phyloP scores from a whole-genome alignment of 768 basidiomycete species.

The Calocera cornea region DNA sequence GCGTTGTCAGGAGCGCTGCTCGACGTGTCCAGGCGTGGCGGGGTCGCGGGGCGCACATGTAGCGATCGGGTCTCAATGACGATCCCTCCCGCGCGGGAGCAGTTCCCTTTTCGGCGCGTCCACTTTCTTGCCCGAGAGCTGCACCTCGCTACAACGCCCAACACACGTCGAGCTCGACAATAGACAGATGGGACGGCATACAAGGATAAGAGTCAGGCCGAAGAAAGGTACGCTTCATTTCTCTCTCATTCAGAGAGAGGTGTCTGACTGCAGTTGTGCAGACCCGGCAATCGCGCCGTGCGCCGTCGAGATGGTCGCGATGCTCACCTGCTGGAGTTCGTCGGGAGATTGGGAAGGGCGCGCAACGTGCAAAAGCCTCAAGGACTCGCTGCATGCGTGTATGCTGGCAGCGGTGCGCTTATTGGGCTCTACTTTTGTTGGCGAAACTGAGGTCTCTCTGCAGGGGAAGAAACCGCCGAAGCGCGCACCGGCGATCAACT shows the following conservation, averaged over 20 bases:
- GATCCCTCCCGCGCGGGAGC: neutral
- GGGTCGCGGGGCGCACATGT: neutral
- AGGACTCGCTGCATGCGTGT: conserved; percentile 56
- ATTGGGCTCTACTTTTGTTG: conserved; percentile 3
- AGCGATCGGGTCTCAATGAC: neutral
- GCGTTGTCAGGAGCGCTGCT: neutral
- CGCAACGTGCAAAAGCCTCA: conserved; percentile 41
- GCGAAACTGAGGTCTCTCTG: conserved; percentile 3
- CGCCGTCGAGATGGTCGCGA: conserved; percentile 51
- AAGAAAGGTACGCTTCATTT: conserved; percentile 42
- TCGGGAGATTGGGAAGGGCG: conserved; percentile 45
- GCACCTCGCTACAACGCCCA: conserved; percentile 5
- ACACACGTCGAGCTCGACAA: conserved; percentile 43
- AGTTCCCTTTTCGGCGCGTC: neutral
- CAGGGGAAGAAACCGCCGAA: conserved; percentile 56
- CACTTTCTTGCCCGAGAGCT: too few relatives aligned
- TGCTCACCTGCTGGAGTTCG: conserved; percentile 83
- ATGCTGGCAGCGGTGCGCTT: conserved; percentile 70
- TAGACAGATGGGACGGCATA: neutral
- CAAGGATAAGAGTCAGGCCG: conserved; percentile 53
- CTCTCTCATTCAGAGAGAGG: neutral
- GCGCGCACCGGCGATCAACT: conserved; percentile 73
- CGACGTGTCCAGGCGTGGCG: neutral
- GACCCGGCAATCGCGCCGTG: conserved; percentile 33
- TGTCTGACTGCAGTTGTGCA: neutral